phyloP scores from a whole-genome alignment of 495 filamentous ascomycete genomes.

The Penicillium dipodomyicola region DNA sequence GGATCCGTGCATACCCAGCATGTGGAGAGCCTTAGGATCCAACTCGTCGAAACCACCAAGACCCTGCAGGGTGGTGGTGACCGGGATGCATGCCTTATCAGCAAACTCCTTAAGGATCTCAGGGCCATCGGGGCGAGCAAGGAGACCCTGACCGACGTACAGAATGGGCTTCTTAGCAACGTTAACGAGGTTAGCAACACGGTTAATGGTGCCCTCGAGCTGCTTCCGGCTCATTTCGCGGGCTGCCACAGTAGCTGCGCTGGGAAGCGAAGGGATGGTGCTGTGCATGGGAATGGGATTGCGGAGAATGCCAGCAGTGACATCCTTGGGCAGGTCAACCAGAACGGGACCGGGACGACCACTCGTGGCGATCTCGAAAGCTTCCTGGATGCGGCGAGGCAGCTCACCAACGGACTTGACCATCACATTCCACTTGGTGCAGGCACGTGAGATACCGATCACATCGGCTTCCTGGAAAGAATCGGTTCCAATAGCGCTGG shows the following conservation, averaged over 20 bases:
- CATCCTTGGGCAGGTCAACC: conserved; percentile 61
- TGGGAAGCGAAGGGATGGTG: conserved; percentile 55
- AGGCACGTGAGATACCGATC: conserved; percentile 58
- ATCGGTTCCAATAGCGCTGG: conserved; percentile 56
- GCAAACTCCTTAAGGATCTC: conserved; percentile 53
- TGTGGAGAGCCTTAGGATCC: conserved; percentile 58
- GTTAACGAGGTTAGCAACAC: conserved; percentile 55
- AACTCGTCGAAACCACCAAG: conserved; percentile 60
- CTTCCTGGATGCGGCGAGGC: conserved; percentile 58
- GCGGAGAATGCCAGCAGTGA: conserved; percentile 51
- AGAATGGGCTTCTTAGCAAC: conserved; percentile 59
- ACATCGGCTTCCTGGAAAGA: conserved; percentile 66
- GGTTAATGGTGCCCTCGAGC: conserved; percentile 48
- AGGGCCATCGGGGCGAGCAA: conserved; percentile 52
- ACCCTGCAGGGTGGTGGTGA: conserved; percentile 66
- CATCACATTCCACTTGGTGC: conserved; percentile 67
- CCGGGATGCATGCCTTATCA: conserved; percentile 58
- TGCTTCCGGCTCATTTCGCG: conserved; percentile 47
- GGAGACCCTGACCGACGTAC: conserved; percentile 59
- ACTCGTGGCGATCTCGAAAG: conserved; percentile 61
- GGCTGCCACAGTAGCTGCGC: conserved; percentile 56
- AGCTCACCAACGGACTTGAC: conserved; percentile 60
- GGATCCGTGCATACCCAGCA: conserved; percentile 66
- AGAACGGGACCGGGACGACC: conserved; percentile 62
- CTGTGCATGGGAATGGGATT: conserved; percentile 56